A percentile compares a stretch with the other conserved stretches of the same genome.
Conservation (phyloP, 768 basidiomycete genomes). For the Lactarius sanguifluus region DNA sequence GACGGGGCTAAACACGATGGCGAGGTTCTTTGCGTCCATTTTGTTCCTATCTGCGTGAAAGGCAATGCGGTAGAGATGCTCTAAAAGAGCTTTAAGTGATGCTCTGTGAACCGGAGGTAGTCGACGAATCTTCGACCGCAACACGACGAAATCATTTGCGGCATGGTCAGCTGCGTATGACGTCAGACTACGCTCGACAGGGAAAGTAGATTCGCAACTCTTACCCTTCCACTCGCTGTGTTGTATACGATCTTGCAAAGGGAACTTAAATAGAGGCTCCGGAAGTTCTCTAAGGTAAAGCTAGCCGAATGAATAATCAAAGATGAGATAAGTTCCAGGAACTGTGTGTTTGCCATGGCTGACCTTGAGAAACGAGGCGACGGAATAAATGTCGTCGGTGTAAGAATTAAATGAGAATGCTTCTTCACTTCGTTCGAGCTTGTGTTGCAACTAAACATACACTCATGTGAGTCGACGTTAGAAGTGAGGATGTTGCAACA, state of each 20-base stretch:
- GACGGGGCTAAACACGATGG: constrained; percentile 85
- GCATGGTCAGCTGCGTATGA: constrained; percentile 61
- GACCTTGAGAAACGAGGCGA: constrained; percentile 85
- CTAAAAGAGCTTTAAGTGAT: constrained; percentile 75
- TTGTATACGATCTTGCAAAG: constrained; percentile 77
- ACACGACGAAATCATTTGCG: constrained; percentile 65
- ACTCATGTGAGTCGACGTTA: constrained; percentile 16
- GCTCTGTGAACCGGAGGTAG: constrained; percentile 83
- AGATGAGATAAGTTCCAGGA: background rate
- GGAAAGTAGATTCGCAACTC: constrained; percentile 17
- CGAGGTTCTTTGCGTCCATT: constrained; percentile 92
- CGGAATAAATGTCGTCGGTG: constrained; percentile 77
- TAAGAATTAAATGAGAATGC: constrained; percentile 69
- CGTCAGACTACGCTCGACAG: background rate
- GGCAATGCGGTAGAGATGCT: constrained; percentile 77
- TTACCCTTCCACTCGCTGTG: constrained; percentile 75
- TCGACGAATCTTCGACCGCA: constrained; percentile 84
- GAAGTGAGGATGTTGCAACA: constrained; percentile 27
- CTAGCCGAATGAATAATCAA: constrained; percentile 37
- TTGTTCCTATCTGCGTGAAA: constrained; percentile 73
- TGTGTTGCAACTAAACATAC: constrained; percentile 66
- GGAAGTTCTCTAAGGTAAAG: constrained; percentile 84
- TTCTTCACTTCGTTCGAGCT: constrained; percentile 80
- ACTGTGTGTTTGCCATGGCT: constrained; percentile 26
- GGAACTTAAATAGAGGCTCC: constrained; percentile 84